Percentiles rank a stretch among this genome's conserved stretches.
Conservation (phyloP, 2,329 filamentous ascomycete genomes). For the Tolypocladium guangdongense region DNA sequence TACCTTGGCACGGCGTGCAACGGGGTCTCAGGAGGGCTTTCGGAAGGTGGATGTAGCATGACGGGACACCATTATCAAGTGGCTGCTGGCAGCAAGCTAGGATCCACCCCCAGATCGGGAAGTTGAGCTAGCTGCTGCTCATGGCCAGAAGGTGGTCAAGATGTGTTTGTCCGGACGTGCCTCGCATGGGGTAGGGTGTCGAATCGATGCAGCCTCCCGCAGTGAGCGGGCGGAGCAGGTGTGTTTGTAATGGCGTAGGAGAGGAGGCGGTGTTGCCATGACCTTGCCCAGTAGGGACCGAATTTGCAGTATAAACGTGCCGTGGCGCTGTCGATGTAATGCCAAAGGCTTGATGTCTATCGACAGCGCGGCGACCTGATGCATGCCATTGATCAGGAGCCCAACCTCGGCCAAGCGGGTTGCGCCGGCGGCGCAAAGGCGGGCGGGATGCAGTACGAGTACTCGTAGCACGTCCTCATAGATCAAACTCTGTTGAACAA, state of each 20-base stretch:
- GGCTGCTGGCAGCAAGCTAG: background rate
- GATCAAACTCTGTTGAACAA: background rate
- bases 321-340: background rate
- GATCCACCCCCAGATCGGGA: background rate
- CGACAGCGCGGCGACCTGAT: too few species aligned
- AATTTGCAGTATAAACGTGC: background rate
- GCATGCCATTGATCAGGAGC: too few species aligned
- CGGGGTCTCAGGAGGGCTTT: background rate
- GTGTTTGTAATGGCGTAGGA: background rate
- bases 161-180: too few species aligned
- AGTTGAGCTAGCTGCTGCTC: background rate
- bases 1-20: background rate
- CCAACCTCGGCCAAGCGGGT: background rate
- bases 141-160: background rate
- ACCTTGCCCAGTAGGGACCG: background rate
- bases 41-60: background rate
- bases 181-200: background rate
- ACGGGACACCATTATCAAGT: background rate
- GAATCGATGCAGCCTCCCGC: background rate
- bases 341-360: background rate
- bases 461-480: too few species aligned
- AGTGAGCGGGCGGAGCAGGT: background rate
- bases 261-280: background rate
- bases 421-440: background rate
- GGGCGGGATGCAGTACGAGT: background rate